Evolutionary conservation across 2,329 filamentous ascomycete species (phyloP), one percentile per base, ranked within the genome.

Genomic region (Tolypocladium guangdongense): DNA sequence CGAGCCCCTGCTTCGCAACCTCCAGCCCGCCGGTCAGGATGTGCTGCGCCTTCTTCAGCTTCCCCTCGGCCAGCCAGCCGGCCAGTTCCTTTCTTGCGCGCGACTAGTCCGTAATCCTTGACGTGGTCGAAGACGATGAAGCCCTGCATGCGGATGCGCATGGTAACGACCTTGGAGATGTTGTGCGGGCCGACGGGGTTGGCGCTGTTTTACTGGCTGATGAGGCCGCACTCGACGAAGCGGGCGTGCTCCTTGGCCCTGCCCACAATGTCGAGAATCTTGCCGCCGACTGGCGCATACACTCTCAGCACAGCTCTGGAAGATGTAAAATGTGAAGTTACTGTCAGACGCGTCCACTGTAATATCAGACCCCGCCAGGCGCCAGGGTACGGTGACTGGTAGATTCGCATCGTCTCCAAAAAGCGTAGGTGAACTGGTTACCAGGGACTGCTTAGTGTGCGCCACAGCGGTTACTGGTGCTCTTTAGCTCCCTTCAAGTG

Each of bases 61-160:
- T 88, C 50, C 87, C 87, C 64, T 88, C 81, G 2, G 73, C 71
- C n/a, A 89, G 64, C 86, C 87, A 90, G 57, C 78, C 67, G 1
- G 77, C 76, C 16, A 90, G 71, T 60, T 89, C 76, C 63, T 77
- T 72, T 58, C 78, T 69, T 0, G 84, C 87, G 45, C 70, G 66
- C 0, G 74, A 63, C 63, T 78, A 87, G 62, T 84, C 74, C 51
- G 77, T n/a, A n/a, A n/a, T n/a, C n/a, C n/a, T n/a, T 71, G 5
- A 66, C 68, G 62, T 78, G 88, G 65, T 90, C 87, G 53, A 87
- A 80, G 49, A 89, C 78, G 57, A 90, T 84, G 68, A 91, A 90
- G 0, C 85, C 85, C 69, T 86, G 76, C 74, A 88, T 81, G 52
- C 71, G 76, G 63, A 83, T 78, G 55, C 80, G 70, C 74, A 80